phyloP scores from a whole-genome alignment of 192 early-diverging fungal genomes.

The Backusella westeae region DNA sequence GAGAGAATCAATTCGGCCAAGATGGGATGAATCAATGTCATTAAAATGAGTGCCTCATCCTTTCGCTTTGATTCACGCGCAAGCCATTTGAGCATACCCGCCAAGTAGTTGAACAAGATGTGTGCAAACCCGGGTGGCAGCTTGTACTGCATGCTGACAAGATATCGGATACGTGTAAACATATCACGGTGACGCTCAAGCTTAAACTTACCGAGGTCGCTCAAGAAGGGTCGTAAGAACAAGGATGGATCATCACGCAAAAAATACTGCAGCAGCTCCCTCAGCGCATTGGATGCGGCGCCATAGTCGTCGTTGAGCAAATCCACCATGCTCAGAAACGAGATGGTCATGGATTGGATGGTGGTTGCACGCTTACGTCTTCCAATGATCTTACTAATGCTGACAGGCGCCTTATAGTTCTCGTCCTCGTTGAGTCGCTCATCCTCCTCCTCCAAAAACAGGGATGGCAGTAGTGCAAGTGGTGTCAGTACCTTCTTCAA shows the following conservation, averaged over 20 bases:
- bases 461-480: constrained; percentile 44
- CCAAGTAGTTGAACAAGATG: constrained; percentile 52
- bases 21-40: constrained; percentile 44
- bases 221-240: constrained; percentile 50
- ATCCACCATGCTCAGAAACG: constrained; percentile 48
- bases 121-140: constrained; percentile 51
- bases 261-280: constrained; percentile 45
- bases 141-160: constrained; percentile 45
- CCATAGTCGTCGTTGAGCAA: constrained; percentile 48
- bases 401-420: background rate
- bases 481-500: constrained; percentile 45
- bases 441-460: constrained; percentile 49
- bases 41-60: constrained; percentile 33
- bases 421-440: constrained; percentile 20
- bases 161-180: constrained; percentile 41
- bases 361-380: constrained; percentile 28
- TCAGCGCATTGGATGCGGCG: constrained; percentile 41
- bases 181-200: constrained; percentile 36
- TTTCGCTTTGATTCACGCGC: constrained; percentile 39
- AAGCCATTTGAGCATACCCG: constrained; percentile 57
- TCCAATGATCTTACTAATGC: constrained; percentile 21
- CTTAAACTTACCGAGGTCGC: constrained; percentile 46
- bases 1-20: constrained; percentile 50
- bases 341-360: constrained; percentile 42
- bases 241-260: constrained; percentile 54